phyloP scores from a whole-genome alignment of 805 yeast species.

The Pichia manshurica region DNA sequence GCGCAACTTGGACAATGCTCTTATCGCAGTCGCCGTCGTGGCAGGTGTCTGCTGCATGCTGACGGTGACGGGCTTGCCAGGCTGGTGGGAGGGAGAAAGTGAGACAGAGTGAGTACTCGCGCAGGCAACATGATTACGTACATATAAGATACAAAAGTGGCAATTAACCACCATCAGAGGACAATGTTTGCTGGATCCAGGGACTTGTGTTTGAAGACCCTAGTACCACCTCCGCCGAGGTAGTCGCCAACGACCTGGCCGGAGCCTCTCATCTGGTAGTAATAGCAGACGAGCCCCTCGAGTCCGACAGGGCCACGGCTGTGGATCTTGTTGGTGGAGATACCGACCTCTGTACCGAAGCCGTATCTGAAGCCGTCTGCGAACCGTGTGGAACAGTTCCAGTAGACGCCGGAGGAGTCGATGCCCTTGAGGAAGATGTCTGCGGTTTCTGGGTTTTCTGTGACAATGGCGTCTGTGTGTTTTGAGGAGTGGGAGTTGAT shows the following conservation, averaged over 20 bases:
- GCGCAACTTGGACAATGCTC: no score
- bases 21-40: no score
- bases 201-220: slow-evolving; percentile 69
- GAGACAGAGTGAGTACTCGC: no score
- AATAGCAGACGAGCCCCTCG: slow-evolving; percentile 94
- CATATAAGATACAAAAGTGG: no score
- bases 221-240: slow-evolving; percentile 85
- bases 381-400: slow-evolving; percentile 96
- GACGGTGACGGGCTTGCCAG: no score
- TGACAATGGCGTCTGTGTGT: slow-evolving; percentile 90
- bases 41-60: no score
- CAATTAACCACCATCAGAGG: no score
- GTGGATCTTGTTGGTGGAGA: slow-evolving; percentile 93
- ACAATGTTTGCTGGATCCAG: no score
- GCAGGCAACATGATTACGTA: no score
- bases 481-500: slow-evolving; percentile 90
- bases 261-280: slow-evolving; percentile 83
- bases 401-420: slow-evolving; percentile 94
- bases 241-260: slow-evolving; percentile 94
- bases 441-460: slow-evolving; percentile 67
- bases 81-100: no score
- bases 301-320: slow-evolving; percentile 98
- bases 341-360: slow-evolving; percentile 98
- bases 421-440: slow-evolving; percentile 74
- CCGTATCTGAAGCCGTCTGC: slow-evolving; percentile 99